These are phyloP conservation scores for Globisporangium spinosum DNA, from an alignment of 352 stramenopile species.

Conservation along the genomic window DNA sequence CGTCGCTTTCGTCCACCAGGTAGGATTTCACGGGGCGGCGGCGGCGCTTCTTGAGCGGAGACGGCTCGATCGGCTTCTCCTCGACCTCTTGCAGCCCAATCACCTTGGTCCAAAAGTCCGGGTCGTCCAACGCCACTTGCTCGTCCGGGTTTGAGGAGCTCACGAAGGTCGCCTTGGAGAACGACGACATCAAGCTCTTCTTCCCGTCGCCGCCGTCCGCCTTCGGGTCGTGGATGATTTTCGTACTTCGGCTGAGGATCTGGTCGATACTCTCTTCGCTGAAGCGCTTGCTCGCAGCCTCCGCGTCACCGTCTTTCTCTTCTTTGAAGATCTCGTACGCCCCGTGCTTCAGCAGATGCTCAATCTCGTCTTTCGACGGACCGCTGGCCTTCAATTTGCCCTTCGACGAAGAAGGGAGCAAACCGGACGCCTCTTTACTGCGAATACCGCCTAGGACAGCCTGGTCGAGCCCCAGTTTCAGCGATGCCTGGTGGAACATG, in stretches of 20 bases:
- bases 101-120: slow-evolving; percentile 94
- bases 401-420: slow-evolving; percentile 20
- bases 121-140: slow-evolving; percentile 90
- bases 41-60: slow-evolving; percentile 67
- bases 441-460: slow-evolving; percentile 88
- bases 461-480: slow-evolving; percentile 91
- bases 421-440: slow-evolving; percentile 41
- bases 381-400: slow-evolving; percentile 43
- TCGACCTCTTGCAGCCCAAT: slow-evolving; percentile 79
- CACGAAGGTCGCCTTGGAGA: slow-evolving; percentile 93
- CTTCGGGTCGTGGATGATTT: slow-evolving; percentile 84
- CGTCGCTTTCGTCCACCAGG: slow-evolving; percentile 54
- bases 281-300: slow-evolving; percentile 94
- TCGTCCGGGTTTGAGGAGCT: slow-evolving; percentile 82
- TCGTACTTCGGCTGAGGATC: slow-evolving; percentile 92
- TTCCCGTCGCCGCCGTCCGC: slow-evolving; percentile 41
- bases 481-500: slow-evolving; percentile 91
- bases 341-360: slow-evolving; percentile 91
- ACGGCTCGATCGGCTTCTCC: slow-evolving; percentile 62
- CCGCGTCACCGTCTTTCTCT: slow-evolving; percentile 85
- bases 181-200: slow-evolving; percentile 85
- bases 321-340: slow-evolving; percentile 94
- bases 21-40: slow-evolving; percentile 76
- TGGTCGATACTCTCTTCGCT: slow-evolving; percentile 98
- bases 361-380: slow-evolving; percentile 89